Evolutionary conservation across 192 early-diverging fungal species (phyloP).

Genomic region (Bifiguratus adelaidae): DNA sequence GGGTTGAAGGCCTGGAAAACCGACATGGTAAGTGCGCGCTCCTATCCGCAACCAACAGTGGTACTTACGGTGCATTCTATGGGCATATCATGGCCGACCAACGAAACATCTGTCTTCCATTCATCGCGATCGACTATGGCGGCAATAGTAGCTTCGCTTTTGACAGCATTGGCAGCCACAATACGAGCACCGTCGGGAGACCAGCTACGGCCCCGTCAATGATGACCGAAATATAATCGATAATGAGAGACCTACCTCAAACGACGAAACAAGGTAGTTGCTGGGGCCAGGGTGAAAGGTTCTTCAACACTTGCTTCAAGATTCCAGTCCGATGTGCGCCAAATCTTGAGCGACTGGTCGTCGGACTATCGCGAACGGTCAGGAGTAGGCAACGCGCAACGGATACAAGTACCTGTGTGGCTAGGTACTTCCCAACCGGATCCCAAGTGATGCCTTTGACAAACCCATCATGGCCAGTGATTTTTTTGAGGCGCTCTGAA

Average conservation of each 20-base stretch:
- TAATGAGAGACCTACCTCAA: constrained; percentile 41
- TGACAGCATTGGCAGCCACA: constrained; percentile 84
- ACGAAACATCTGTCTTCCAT: constrained; percentile 67
- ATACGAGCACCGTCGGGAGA: constrained; percentile 93
- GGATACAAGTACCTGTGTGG: constrained; percentile 59
- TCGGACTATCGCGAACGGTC: constrained; percentile 49
- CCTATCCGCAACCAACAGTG: not conserved
- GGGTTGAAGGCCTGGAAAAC: constrained; percentile 63
- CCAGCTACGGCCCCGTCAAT: constrained; percentile 49
- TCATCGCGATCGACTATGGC: constrained; percentile 67
- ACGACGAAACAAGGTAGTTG: constrained; percentile 82
- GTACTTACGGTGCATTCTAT: constrained; percentile 71
- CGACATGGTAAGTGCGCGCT: not conserved
- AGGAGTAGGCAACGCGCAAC: too few species aligned
- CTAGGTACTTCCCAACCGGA: constrained; percentile 88
- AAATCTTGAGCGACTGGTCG: constrained; percentile 81
- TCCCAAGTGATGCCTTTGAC: constrained; percentile 97
- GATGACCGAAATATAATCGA: not conserved
- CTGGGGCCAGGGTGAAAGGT: constrained; percentile 69
- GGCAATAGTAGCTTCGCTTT: constrained; percentile 63
- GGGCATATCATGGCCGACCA: constrained; percentile 83
- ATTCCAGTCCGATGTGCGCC: constrained; percentile 81
- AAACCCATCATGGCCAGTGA: constrained; percentile 71
- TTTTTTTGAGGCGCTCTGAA: constrained; percentile 44
- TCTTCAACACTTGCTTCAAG: constrained; percentile 59